Evolutionary conservation across 179 eudicot species (phyloP).

Genomic region (Heliamphora pulchella): DNA sequence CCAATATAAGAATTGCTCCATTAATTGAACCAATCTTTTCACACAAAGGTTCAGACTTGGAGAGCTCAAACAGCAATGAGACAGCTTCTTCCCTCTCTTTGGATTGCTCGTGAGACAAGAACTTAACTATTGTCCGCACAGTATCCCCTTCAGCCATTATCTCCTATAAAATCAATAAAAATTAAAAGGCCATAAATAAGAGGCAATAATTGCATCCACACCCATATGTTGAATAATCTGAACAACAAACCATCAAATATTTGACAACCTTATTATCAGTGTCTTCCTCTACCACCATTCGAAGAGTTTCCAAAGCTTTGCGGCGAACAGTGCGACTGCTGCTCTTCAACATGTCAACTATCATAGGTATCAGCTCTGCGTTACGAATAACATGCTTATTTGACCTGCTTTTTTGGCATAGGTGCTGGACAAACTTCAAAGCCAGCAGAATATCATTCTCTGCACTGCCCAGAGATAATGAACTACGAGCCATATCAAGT

Average conservation of each 20-base stretch:
- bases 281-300: slow-evolving; percentile 66
- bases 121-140: slow-evolving; percentile 68
- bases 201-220: slow-evolving; percentile 9
- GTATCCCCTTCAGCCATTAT: slow-evolving; percentile 78
- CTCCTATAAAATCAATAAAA: slow-evolving; percentile 44
- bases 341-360: slow-evolving; percentile 65
- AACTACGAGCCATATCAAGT: slow-evolving; percentile 71
- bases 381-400: slow-evolving; percentile 60
- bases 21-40: slow-evolving; percentile 76
- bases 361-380: slow-evolving; percentile 58
- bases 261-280: slow-evolving; percentile 66
- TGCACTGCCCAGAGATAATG: slow-evolving; percentile 41
- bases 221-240: background rate
- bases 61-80: slow-evolving; percentile 72
- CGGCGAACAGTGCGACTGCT: slow-evolving; percentile 59
- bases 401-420: slow-evolving; percentile 48
- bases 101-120: slow-evolving; percentile 64
- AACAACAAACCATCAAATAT: slow-evolving; percentile 11
- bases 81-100: slow-evolving; percentile 75
- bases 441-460: slow-evolving; percentile 65
- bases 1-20: slow-evolving; percentile 88
- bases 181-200: background rate
- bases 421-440: slow-evolving; percentile 51
- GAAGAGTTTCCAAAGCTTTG: slow-evolving; percentile 76
- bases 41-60: slow-evolving; percentile 58